Conservation (phyloP, 495 filamentous ascomycete species). For the Penicillium paradoxum region DNA sequence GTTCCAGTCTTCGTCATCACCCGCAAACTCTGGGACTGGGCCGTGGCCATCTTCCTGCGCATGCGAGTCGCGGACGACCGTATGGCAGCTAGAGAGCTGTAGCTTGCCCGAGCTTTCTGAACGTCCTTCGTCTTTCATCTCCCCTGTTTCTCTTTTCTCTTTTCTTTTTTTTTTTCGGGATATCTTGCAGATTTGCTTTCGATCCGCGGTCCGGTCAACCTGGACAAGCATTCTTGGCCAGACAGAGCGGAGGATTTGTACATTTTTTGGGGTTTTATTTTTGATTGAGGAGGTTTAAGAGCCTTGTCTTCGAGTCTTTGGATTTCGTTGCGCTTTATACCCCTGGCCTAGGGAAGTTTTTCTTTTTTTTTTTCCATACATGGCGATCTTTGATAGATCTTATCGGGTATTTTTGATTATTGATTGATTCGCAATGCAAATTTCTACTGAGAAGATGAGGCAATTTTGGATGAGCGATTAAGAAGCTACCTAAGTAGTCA, state of each 20-base stretch:
- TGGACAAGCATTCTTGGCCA: background rate
- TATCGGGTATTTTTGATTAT: conserved; percentile 5
- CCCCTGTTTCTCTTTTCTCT: conserved; percentile 3
- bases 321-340: background rate
- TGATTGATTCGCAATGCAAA: background rate
- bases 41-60: conserved; percentile 36
- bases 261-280: conserved; percentile 3
- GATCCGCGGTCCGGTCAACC: background rate
- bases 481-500: no score
- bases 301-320: background rate
- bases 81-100: conserved; percentile 19
- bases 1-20: conserved; percentile 58
- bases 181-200: conserved; percentile 3
- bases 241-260: background rate
- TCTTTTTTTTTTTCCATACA: conserved; percentile 5
- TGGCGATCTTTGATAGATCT: conserved; percentile 16
- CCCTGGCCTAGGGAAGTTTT: conserved; percentile 1
- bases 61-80: conserved; percentile 38
- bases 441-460: no score
- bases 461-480: no score
- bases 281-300: background rate
- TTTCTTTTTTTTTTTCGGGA: background rate
- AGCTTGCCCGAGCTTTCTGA: conserved; percentile 1
- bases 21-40: conserved; percentile 42
- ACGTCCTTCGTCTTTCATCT: no score